These are phyloP conservation scores for Glomus cerebriforme DNA, from an alignment of 192 early-diverging fungal genomes.

Conservation along the genomic window DNA sequence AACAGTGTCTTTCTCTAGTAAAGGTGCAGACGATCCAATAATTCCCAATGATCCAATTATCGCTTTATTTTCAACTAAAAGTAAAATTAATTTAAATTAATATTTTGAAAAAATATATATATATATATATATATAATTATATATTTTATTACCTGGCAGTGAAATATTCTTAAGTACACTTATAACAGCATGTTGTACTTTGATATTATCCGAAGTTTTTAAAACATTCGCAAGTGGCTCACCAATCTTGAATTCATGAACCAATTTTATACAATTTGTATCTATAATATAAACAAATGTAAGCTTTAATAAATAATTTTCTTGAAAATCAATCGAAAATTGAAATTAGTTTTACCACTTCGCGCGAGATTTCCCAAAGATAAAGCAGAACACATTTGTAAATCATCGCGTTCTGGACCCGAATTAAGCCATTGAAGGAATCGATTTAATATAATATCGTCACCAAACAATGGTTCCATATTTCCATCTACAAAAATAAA, in stretches of 20 bases:
- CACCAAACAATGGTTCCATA: conserved; percentile 50
- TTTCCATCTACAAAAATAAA: conserved; percentile 44
- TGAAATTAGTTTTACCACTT: conserved; percentile 37
- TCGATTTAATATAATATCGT: conserved; percentile 42
- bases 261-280: conserved; percentile 61
- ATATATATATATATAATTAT: background rate
- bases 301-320: background rate
- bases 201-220: conserved; percentile 46
- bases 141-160: conserved; percentile 48
- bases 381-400: conserved; percentile 59
- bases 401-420: conserved; percentile 41
- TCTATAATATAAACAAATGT: conserved; percentile 41
- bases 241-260: conserved; percentile 54
- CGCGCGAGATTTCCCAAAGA: conserved; percentile 74
- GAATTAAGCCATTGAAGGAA: conserved; percentile 48
- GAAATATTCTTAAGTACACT: conserved; percentile 71
- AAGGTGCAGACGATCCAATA: conserved; percentile 46
- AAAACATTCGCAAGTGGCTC: conserved; percentile 58
- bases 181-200: conserved; percentile 59
- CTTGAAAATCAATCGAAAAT: background rate
- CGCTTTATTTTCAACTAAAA: conserved; percentile 48
- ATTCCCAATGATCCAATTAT: conserved; percentile 51
- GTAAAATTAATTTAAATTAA: background rate
- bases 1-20: conserved; percentile 55
- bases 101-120: no score